Conservation (phyloP, 257 asterid species). For the Apocynum venetum region DNA sequence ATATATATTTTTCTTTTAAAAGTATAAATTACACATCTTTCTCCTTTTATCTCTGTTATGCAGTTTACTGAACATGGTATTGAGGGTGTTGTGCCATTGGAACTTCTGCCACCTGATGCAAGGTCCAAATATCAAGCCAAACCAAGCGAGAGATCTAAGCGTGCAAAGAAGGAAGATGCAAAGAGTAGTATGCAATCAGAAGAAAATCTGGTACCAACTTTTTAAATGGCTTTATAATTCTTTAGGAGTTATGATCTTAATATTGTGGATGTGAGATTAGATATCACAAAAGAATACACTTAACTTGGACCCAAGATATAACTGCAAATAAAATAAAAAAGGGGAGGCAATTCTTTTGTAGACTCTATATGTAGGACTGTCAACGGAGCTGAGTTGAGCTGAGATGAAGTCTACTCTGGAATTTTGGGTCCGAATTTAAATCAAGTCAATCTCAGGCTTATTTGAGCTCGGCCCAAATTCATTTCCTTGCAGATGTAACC, state of each 20-base stretch:
- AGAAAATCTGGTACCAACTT: slow-evolving; percentile 58
- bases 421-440: too few relatives aligned
- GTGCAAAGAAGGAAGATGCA: slow-evolving; percentile 80
- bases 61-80: slow-evolving; percentile 96
- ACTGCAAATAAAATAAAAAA: not conserved
- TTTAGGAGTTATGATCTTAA: not conserved
- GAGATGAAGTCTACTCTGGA: not conserved
- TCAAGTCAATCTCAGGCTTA: not conserved
- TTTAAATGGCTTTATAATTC: not conserved
- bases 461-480: not conserved
- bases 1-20: not conserved
- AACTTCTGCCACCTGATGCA: slow-evolving; percentile 66
- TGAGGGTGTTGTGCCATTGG: slow-evolving; percentile 95
- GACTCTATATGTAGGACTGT: too few relatives aligned
- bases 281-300: not conserved
- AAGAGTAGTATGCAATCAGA: slow-evolving; percentile 60
- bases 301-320: not conserved
- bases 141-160: slow-evolving; percentile 74
- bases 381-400: not conserved
- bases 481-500: not conserved
- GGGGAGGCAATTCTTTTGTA: too few relatives aligned
- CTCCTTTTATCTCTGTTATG: slow-evolving; percentile 10
- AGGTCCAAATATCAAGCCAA: slow-evolving; percentile 84
- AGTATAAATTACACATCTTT: slow-evolving; percentile 5
- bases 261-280: not conserved